Evolutionary conservation across 116 monocot genomes (phyloP).

Genomic region (Thalassia testudinum): DNA sequence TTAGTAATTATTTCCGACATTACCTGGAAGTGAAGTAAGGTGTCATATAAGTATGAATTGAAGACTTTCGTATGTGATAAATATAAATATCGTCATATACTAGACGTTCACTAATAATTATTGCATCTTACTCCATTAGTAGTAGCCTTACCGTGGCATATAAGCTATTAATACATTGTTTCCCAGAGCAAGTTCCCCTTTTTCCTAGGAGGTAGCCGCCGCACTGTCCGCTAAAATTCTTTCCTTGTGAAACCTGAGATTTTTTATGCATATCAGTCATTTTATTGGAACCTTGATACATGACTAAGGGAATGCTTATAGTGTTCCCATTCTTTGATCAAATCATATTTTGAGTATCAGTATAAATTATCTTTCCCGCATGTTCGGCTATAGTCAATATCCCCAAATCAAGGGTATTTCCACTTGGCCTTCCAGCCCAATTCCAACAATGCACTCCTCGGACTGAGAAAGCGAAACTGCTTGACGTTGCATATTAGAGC

Average conservation of each 20-base stretch:
- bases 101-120: no score
- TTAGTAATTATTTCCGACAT: no score
- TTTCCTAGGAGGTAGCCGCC: no score
- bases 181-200: no score
- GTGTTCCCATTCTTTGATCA: slow-evolving; percentile 10
- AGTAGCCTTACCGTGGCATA: no score
- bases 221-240: no score
- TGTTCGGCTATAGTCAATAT: slow-evolving; percentile 12
- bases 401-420: slow-evolving; percentile 9
- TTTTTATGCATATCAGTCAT: slow-evolving; percentile 2
- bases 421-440: slow-evolving; percentile 1
- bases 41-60: no score
- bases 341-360: slow-evolving; percentile 15
- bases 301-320: slow-evolving; percentile 8
- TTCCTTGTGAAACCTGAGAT: not conserved
- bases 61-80: no score
- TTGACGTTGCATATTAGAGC: slow-evolving; percentile 14
- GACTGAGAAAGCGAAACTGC: slow-evolving; percentile 12
- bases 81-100: no score
- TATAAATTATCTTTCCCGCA: slow-evolving; percentile 17
- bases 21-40: no score
- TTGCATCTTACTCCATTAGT: no score
- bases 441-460: slow-evolving; percentile 6
- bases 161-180: no score
- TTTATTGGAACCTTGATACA: slow-evolving; percentile 6